Conservation (phyloP, 1,284 basidiomycete species). For the Melampsora larici-populina region DNA sequence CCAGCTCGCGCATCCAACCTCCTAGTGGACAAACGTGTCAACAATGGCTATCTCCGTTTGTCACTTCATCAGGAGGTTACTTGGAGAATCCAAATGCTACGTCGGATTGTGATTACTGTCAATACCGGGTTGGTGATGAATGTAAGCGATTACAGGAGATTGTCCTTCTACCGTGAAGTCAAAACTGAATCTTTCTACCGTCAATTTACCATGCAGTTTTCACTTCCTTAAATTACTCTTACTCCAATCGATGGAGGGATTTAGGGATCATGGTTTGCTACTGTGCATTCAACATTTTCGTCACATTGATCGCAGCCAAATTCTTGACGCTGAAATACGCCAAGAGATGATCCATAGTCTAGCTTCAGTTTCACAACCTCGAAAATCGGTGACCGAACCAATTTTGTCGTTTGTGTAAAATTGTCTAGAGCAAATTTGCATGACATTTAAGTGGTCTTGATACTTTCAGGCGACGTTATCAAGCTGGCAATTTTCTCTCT, state of each 20-base stretch:
- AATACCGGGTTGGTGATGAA: constrained; percentile 57
- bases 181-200: background rate
- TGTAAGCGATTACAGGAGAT: constrained; percentile 9
- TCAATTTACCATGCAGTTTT: constrained; percentile 7
- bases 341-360: constrained; percentile 33
- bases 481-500: too few relatives aligned
- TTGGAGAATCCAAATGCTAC: constrained; percentile 68
- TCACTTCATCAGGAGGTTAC: constrained; percentile 53
- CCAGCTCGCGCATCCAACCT: constrained; percentile 61
- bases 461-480: too few relatives aligned
- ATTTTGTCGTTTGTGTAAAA: too few relatives aligned
- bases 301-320: constrained; percentile 26
- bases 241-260: constrained; percentile 33
- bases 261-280: too few relatives aligned
- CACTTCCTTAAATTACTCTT: constrained; percentile 10
- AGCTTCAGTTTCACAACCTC: too few relatives aligned
- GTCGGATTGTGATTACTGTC: constrained; percentile 67
- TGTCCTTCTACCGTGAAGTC: too few relatives aligned
- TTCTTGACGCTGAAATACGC: constrained; percentile 26
- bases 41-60: constrained; percentile 25
- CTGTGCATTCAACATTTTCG: constrained; percentile 18
- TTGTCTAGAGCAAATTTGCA: too few relatives aligned
- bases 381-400: too few relatives aligned
- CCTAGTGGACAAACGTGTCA: constrained; percentile 41
- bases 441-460: too few relatives aligned